These are phyloP conservation scores for Candida nitratophila DNA, from an alignment of 805 yeast species.

Conservation along the genomic window DNA sequence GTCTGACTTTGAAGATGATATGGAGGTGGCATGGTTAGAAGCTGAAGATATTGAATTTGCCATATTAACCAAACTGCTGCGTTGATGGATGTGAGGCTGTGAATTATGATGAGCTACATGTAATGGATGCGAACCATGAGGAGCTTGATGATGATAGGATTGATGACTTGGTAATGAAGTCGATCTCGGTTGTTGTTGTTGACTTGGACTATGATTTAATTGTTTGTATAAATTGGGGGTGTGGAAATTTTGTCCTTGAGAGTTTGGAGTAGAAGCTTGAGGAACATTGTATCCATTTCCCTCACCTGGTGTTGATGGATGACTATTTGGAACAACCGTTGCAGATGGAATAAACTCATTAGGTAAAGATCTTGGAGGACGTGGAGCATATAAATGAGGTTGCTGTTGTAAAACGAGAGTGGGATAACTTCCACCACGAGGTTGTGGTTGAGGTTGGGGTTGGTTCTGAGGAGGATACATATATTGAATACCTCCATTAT, in stretches of 20 bases:
- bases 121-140: background rate
- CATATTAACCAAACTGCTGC: constrained; percentile 5
- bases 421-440: background rate
- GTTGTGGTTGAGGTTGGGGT: background rate
- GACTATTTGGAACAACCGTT: no score
- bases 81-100: background rate
- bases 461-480: no score
- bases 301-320: no score
- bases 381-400: background rate
- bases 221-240: background rate
- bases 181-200: constrained; percentile 1
- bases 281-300: background rate
- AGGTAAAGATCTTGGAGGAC: constrained; percentile 3
- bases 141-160: background rate
- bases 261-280: background rate
- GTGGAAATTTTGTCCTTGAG: background rate
- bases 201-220: background rate
- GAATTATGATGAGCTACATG: background rate
- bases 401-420: background rate
- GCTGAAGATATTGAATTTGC: constrained; percentile 10
- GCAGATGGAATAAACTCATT: background rate
- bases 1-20: constrained; percentile 18
- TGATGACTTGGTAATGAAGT: background rate
- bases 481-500: background rate
- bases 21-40: background rate